phyloP scores from a whole-genome alignment of 2,329 filamentous ascomycete genomes.

The Sphaerulina musiva region DNA sequence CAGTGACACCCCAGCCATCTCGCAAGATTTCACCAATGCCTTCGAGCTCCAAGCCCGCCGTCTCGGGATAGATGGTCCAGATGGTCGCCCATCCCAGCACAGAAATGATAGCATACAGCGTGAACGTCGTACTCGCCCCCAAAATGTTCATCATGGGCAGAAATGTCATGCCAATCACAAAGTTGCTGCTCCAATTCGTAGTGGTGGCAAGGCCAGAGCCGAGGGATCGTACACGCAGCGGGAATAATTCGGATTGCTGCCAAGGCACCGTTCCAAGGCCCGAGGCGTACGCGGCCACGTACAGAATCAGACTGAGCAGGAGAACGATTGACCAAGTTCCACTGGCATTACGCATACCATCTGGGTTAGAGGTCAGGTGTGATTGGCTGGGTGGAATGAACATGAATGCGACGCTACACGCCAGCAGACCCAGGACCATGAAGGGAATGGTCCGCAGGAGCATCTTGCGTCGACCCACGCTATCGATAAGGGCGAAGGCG shows the following conservation, averaged over 20 bases:
- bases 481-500: slow-evolving; percentile 42
- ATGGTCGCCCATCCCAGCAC: slow-evolving; percentile 53
- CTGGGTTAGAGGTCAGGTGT: not conserved
- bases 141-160: slow-evolving; percentile 76
- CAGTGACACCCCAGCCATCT: slow-evolving; percentile 60
- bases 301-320: slow-evolving; percentile 69
- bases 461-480: slow-evolving; percentile 48
- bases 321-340: slow-evolving; percentile 47
- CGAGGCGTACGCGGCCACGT: slow-evolving; percentile 78
- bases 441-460: slow-evolving; percentile 76
- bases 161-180: slow-evolving; percentile 78
- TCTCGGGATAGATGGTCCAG: slow-evolving; percentile 78
- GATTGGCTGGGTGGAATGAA: slow-evolving; percentile 42
- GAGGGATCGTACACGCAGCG: slow-evolving; percentile 63
- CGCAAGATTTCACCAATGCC: slow-evolving; percentile 67
- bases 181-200: slow-evolving; percentile 80
- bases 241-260: slow-evolving; percentile 88
- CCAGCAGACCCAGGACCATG: slow-evolving; percentile 67
- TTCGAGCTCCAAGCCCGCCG: slow-evolving; percentile 72
- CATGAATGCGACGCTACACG: slow-evolving; percentile 67
- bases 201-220: slow-evolving; percentile 69
- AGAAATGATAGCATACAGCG: slow-evolving; percentile 70
- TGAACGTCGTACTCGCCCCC: slow-evolving; percentile 70
- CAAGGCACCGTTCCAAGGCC: slow-evolving; percentile 90
- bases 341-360: not conserved